Base-by-base conservation (phyloP, 148 eudicot genomes). In the Linanthus parryae region DNA sequence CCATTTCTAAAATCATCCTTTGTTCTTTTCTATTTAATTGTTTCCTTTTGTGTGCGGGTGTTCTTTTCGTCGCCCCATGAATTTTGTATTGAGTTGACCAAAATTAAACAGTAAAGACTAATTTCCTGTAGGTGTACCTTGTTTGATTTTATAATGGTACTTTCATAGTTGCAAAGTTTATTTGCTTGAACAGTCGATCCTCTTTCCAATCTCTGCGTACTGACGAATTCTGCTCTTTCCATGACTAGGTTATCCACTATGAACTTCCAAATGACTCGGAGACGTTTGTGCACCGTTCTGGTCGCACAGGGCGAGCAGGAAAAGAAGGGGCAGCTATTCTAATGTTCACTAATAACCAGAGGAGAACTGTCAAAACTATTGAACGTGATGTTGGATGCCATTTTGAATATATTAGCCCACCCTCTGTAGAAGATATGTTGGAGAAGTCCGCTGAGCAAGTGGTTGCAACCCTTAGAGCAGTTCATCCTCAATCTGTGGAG, bases 261-360 rank as follows among this genome's bases (percentile, higher is more conserved):
- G 98, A 92, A 51, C 74, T 92, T 35, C 98, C 98, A 10, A 92
- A 92, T 66, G 98, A 92, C 63, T 74, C 96, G 6, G 98, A 92
- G 75, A 84, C 98, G 30, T 92, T 92, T 70, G 98, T 92, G 68
- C 98, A 92, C 66, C 96, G 98, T 19, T 92, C 98, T 65, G 98
- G 98, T 22, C 87, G 98, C 30, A 92, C 98, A 22, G 98, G 98
- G 4, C 88, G 98, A 67, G 98, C 98, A 8, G 98, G 98, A 43
- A 92, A 92, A 74, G 73, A 68, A 73, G 98, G 98, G 26, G 63
- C 62, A 12, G 94, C 87, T 38, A 61, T 92, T 71, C 61, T 92
- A 25, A 65, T 92, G 94, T 87, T 63, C 74, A 79, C 94, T 10
- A 64, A 70, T 53, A 84, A 57, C 74, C 96, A 92, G 70, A 77